Base-by-base conservation (phyloP, 2,329 filamentous ascomycete species). In the Fusarium oligoseptatum region DNA sequence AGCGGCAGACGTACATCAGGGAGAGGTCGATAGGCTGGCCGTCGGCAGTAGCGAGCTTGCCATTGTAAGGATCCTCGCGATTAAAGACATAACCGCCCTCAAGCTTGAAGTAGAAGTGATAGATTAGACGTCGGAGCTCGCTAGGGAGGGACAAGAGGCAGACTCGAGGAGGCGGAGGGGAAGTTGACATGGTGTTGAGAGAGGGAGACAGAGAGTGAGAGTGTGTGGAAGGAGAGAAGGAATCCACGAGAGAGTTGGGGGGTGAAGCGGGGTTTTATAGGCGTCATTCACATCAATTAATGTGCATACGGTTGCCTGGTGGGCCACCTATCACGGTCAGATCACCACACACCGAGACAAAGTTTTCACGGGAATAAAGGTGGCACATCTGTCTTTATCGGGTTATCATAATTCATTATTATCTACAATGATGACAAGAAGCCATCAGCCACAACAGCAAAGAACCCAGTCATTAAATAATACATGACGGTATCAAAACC, bases 11-110 rank as follows among this genome's bases (percentile, higher is more conserved):
- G 22, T 65, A 41, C 36, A 70, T 60, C 3, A 68, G 56, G 2
- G 41, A 37, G 4, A 70, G 20, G 29, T 61, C 12, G 34, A 70
- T 70, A n/a, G 24, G 37, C 15, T 50, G 15, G 4, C 66, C 43
- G 8, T 57, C 15, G 11, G 32, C 45, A 6, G 29, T n/a, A 12
- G 45, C 24, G 14, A 69, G 68, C 29, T 52, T 52, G 14, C 32
- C 43, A 14, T 50, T 63, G 24, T 56, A 48, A 20, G 41, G 66
- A n/a, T 43, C 39, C 10, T 36, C 12, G 8, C 15, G 27, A 20
- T 14, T 22, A 20, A 55, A 68, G 4, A 32, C 36, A 22, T 70
- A 70, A 3, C 66, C 66, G 9, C 32, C 60, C 10, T 68, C 55
- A 4, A 61, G 22, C 6, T 27, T 29, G 22, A 68, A 70, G 24